Evolutionary conservation across 306 rosid genomes (phyloP).

Genomic region (Betula pendula): DNA sequence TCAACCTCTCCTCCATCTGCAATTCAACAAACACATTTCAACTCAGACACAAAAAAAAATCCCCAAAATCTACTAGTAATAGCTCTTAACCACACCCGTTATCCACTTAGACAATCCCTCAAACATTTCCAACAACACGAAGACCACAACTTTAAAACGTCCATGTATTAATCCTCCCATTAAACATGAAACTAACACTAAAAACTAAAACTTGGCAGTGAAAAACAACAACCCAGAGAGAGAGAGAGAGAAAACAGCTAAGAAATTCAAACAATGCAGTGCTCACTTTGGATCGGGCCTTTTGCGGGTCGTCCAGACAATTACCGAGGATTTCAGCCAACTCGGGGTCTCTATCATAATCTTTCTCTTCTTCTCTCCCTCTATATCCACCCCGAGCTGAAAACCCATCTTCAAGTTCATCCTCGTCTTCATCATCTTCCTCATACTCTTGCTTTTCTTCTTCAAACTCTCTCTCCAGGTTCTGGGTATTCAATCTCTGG

Average conservation of each 20-base stretch:
- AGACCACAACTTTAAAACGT: not conserved
- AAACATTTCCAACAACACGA: conserved; percentile 21
- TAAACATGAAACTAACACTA: not conserved
- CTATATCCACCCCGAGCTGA: conserved; percentile 37
- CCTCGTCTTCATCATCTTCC: conserved; percentile 29
- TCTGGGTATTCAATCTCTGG: conserved; percentile 31
- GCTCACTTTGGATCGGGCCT: conserved; percentile 74
- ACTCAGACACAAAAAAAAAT: conserved; percentile 1
- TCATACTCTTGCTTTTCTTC: conserved; percentile 34
- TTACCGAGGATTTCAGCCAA: conserved; percentile 72
- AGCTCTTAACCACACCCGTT: not conserved
- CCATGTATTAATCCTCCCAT: not conserved
- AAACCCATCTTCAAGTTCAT: conserved; percentile 36
- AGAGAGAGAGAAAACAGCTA: too few relatives aligned
- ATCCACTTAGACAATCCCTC: conserved; percentile 6
- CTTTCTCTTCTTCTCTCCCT: conserved; percentile 51
- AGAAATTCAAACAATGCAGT: not conserved
- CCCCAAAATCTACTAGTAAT: conserved; percentile 10
- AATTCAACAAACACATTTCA: conserved; percentile 25
- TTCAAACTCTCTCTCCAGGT: conserved; percentile 28
- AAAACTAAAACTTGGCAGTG: not conserved
- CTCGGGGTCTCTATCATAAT: conserved; percentile 80
- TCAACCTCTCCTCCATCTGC: conserved; percentile 89
- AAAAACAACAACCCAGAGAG: not conserved
- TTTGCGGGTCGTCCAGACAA: conserved; percentile 70